Evolutionary conservation across 495 filamentous ascomycete species (phyloP).

Genomic region (Hypomontagnella monticulosa): DNA sequence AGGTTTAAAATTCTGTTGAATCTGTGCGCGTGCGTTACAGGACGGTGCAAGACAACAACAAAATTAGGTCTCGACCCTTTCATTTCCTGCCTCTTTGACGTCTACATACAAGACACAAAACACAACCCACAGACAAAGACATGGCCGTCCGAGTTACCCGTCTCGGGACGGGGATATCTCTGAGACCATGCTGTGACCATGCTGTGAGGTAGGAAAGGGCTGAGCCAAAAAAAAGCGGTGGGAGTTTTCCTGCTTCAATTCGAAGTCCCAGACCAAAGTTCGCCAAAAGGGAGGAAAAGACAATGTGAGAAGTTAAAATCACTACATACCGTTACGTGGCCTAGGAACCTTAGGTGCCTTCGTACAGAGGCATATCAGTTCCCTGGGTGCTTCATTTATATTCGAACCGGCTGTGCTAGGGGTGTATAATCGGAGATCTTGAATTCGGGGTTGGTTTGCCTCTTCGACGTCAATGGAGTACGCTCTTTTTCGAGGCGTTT

Average conservation of each 20-base stretch:
- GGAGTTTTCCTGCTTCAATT: conserved; percentile 4
- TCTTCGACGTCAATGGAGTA: conserved; percentile 60
- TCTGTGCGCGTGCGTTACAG: conserved; percentile 21
- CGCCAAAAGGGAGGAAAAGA: conserved; percentile 22
- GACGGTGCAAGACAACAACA: conserved; percentile 41
- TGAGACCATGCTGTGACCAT: conserved; percentile 26
- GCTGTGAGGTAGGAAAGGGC: conserved; percentile 36
- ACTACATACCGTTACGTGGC: conserved; percentile 88
- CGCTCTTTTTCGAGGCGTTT: conserved; percentile 49
- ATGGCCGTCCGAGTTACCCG: conserved; percentile 31
- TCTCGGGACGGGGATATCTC: conserved; percentile 28
- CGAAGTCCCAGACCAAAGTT: conserved; percentile 19
- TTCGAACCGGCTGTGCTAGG: conserved; percentile 43
- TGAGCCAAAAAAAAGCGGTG: conserved; percentile 17
- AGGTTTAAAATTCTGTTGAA: conserved; percentile 6
- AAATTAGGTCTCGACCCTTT: conserved; percentile 40
- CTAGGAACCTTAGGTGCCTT: conserved; percentile 92
- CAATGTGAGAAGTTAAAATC: conserved; percentile 33
- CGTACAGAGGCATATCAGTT: conserved; percentile 87
- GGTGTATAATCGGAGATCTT: conserved; percentile 52
- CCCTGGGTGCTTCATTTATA: conserved; percentile 46
- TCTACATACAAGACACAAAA: conserved; percentile 37
- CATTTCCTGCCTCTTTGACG: conserved; percentile 39
- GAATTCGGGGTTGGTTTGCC: conserved; percentile 55
- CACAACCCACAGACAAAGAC: conserved; percentile 30